Evolutionary conservation across 805 yeast species (phyloP), one percentile per base, ranked within the genome.

Genomic region (Kluyveromyces lactis): DNA sequence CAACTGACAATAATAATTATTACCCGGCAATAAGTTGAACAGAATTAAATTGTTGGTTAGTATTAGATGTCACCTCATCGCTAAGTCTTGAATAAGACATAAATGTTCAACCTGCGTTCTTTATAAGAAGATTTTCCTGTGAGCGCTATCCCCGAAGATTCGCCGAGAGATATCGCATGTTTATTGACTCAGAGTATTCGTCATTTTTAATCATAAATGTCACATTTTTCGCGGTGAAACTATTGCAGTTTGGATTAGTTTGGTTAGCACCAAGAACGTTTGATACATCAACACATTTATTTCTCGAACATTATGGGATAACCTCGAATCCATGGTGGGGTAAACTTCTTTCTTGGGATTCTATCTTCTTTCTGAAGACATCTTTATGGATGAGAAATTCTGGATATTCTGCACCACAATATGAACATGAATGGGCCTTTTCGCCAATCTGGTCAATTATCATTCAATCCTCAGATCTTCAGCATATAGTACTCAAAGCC

Each of bases 341-440:
- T 38, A 76, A 73, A 40, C 65, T 86, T 4, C 63, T 84, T 18
- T 70, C 79, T 3, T 90, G 97, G 97, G 98, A 90, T 57, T 70
- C 80, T 1, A 92, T 87, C 0, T 87, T 79, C 58, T 87, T 83
- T 52, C 57, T 73, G 12, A 75, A 78, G 33, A 47, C 45, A 6
- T 75, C 83, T 16, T 5, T 11, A 5, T 15, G 16, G 13, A 27
- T 27, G 16, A 27, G n/a, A 11, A n/a, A 27, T 7, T 19, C 39
- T 26, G 54, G 60, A 8, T 58, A 71, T 12, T 76, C 71, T 0
- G 57, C 62, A 12, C 62, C 68, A 2, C 56, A 63, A n/a, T 89
- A 69, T 59, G 97, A 90, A 60, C 95, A 90, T 57, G 95, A 87
- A 60, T 83, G 76, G 70, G 97, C 94, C 4, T 90, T 86, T 56